Percentiles rank a stretch among this genome's conserved stretches.
Evolutionary conservation across 1,284 basidiomycete genomes (phyloP).

Genomic region (Papiliotrema laurentii): DNA sequence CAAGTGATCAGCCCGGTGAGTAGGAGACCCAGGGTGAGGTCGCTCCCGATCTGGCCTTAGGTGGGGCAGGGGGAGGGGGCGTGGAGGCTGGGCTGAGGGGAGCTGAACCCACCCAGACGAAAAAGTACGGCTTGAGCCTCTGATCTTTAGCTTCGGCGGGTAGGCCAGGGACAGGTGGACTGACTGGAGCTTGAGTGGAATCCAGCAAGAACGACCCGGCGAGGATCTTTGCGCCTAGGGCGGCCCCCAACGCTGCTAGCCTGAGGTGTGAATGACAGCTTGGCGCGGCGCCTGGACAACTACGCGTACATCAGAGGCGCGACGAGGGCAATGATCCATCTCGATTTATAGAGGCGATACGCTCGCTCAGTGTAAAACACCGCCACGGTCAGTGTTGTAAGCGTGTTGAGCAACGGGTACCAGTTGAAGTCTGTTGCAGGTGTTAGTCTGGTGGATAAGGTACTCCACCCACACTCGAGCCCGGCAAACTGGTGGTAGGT

Average conservation of each 20-base stretch:
- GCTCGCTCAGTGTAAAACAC: background rate
- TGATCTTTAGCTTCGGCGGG: background rate
- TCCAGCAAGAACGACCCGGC: background rate
- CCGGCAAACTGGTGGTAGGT: background rate
- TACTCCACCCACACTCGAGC: background rate
- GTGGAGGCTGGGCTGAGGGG: background rate
- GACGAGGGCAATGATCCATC: background rate
- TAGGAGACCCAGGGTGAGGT: background rate
- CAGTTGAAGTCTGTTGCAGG: background rate
- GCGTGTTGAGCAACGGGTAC: background rate
- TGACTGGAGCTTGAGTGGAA: background rate
- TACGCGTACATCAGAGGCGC: background rate
- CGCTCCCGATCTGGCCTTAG: background rate
- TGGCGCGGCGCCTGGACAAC: background rate
- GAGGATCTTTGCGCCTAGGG: background rate
- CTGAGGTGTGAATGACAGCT: background rate
- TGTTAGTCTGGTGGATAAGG: background rate
- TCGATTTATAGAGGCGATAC: background rate
- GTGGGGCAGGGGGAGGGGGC: too few relatives aligned
- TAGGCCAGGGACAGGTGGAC: background rate
- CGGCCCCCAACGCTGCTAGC: background rate
- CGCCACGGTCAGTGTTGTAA: background rate
- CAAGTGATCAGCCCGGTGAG: constrained; percentile 1
- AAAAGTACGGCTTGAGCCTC: background rate
- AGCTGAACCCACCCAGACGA: background rate